Conservation (phyloP, 2,329 filamentous ascomycete species). For the Aspergillus tanneri region DNA sequence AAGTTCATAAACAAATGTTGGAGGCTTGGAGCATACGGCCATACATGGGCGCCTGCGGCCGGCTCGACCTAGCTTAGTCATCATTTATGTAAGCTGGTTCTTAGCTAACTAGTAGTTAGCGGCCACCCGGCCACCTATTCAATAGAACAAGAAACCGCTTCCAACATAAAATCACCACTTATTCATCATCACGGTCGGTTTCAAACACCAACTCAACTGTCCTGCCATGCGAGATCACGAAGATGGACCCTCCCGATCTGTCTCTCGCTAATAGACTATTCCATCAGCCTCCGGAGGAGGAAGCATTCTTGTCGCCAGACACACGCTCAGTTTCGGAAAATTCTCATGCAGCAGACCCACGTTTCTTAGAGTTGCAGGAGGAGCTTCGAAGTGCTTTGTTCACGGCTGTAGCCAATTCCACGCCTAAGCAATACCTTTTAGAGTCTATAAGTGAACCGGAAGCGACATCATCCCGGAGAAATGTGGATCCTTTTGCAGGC, state of each 20-base stretch:
- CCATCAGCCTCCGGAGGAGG: conserved; percentile 15
- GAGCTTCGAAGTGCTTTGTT: conserved; percentile 45
- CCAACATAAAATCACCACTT: no score
- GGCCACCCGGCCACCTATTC: no score
- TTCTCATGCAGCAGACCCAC: conserved; percentile 33
- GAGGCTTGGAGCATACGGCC: no score
- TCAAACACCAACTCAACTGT: background rate
- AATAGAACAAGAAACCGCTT: no score
- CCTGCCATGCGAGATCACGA: no score
- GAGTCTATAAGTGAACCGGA: conserved; percentile 32
- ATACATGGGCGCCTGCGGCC: no score
- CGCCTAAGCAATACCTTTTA: conserved; percentile 30
- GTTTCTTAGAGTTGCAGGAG: conserved; percentile 46
- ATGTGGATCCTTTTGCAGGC: conserved; percentile 15
- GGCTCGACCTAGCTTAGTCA: no score
- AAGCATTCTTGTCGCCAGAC: conserved; percentile 25
- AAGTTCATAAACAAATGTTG: no score
- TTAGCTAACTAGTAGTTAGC: no score
- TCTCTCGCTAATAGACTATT: background rate
- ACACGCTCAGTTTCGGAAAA: conserved; percentile 28
- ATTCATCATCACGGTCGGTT: no score
- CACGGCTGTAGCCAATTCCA: conserved; percentile 42
- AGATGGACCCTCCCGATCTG: background rate
- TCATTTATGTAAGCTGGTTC: no score
- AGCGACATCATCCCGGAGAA: conserved; percentile 22